Evolutionary conservation across 352 stramenopile genomes (phyloP), one percentile per base, ranked within the genome.

Genomic region (Globisporangium cylindrosporum): DNA sequence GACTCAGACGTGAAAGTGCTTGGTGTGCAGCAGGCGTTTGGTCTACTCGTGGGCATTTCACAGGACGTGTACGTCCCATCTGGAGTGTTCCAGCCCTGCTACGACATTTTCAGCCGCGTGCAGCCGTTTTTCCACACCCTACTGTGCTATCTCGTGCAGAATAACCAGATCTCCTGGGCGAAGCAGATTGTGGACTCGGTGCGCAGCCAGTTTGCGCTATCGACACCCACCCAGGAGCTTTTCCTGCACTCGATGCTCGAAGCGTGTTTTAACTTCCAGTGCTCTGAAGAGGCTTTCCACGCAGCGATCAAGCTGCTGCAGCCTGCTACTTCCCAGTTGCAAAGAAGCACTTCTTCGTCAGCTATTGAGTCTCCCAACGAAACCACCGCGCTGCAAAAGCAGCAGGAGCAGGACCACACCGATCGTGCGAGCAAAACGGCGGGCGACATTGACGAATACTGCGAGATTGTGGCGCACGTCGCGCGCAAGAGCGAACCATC

Each of bases 401-500:
- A 32, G 22, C 62, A 51, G 18, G 48, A 36, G 43, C 48, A 38
- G 18, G 62, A 38, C 1, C 15, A 61, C 6, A 38, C 10, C 18
- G 32, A 27, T 20, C 54, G 9, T 12, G 61, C 14, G 22, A n/a
- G n/a, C 22, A 48, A 27, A 62, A 36, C 32, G 5, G 51, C 27
- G 29, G 72, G 72, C 14, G 80, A 92, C 58, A 81, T 91, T 43
- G 85, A 88, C 25, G 86, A 92, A 69, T 95, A 93, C 64, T 94
- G 88, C 34, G 88, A 94, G 66, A 91, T 95, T 43, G 81, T 95
- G 8, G 88, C 88, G 1, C 80, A 95, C 56, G 86, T 95, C 3
- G 88, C 86, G 32, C 84, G 86, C 27, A 95, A 95, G 71, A 92
- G 86, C 64, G 88, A 95, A 60, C 88, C 86, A 5, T 93, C 87